A percentile compares a stretch with the other conserved stretches of the same genome.
These are phyloP conservation scores for Saussurea involucrata DNA, from an alignment of 129 eudicot genomes.

Conservation along the genomic window DNA sequence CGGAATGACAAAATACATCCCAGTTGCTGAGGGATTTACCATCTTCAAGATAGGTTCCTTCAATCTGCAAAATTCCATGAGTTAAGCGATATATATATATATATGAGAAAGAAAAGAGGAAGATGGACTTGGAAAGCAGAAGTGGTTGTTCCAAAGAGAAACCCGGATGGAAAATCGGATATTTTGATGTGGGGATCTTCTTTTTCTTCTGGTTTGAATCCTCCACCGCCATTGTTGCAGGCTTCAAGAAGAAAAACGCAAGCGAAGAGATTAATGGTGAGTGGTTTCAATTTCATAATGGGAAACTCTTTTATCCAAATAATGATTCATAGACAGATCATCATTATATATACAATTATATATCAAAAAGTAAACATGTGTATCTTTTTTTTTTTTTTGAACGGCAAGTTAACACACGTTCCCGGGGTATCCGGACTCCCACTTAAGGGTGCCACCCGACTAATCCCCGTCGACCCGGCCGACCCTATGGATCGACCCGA, in stretches of 20 bases:
- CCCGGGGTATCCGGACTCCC: too few species aligned
- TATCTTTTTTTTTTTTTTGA: too few species aligned
- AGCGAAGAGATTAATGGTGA: constrained; percentile 2
- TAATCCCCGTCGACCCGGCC: too few species aligned
- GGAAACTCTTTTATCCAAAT: background rate
- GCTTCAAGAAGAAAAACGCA: constrained; percentile 6
- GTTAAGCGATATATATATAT: background rate
- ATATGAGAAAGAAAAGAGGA: background rate
- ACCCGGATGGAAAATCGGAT: constrained; percentile 69
- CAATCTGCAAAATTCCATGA: constrained; percentile 42
- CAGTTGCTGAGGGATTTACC: constrained; percentile 68
- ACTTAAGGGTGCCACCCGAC: too few species aligned
- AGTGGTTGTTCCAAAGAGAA: constrained; percentile 74
- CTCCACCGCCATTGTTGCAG: constrained; percentile 3
- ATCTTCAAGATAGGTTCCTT: constrained; percentile 88
- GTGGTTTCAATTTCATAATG: constrained; percentile 7
- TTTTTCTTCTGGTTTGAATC: background rate
- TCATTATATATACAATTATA: background rate
- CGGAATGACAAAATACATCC: constrained; percentile 54
- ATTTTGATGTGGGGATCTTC: constrained; percentile 27
- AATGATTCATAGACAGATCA: background rate
- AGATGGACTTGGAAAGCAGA: constrained; percentile 75
- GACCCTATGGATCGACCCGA: too few species aligned
- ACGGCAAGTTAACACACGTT: too few species aligned
- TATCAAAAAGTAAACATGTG: background rate